phyloP scores from a whole-genome alignment of 192 early-diverging fungal genomes.

The Coemansia sp. region DNA sequence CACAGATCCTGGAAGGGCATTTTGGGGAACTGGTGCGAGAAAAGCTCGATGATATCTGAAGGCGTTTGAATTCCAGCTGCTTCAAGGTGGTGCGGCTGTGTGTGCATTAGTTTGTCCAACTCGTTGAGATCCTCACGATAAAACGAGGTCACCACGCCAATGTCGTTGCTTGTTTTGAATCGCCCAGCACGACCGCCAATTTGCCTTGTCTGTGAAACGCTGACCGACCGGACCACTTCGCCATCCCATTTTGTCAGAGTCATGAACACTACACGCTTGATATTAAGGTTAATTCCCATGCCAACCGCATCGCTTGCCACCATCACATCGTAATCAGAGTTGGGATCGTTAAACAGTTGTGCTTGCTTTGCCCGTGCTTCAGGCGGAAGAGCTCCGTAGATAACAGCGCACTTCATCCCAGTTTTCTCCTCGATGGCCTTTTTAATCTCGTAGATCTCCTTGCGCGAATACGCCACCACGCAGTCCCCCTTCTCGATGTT shows the following conservation, averaged over 20 bases:
- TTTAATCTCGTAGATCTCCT: slow-evolving; percentile 77
- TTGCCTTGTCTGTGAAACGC: slow-evolving; percentile 82
- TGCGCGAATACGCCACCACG: slow-evolving; percentile 85
- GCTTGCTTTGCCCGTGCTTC: slow-evolving; percentile 90
- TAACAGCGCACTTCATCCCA: slow-evolving; percentile 78
- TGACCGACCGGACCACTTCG: slow-evolving; percentile 47
- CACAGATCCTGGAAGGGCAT: slow-evolving; percentile 63
- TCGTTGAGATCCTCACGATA: slow-evolving; percentile 14
- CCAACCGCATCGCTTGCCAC: slow-evolving; percentile 96
- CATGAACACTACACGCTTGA: slow-evolving; percentile 86
- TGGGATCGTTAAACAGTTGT: slow-evolving; percentile 82
- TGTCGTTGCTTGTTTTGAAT: slow-evolving; percentile 66
- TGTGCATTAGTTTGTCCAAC: slow-evolving; percentile 22
- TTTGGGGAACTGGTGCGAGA: slow-evolving; percentile 67
- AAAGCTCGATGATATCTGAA: slow-evolving; percentile 73
- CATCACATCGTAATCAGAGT: slow-evolving; percentile 73
- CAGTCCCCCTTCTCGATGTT: slow-evolving; percentile 79
- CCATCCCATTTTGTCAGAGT: slow-evolving; percentile 82
- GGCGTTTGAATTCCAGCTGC: slow-evolving; percentile 74
- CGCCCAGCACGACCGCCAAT: slow-evolving; percentile 92
- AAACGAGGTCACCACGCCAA: slow-evolving; percentile 71
- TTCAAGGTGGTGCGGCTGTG: slow-evolving; percentile 32
- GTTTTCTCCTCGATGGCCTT: slow-evolving; percentile 72
- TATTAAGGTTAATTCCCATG: slow-evolving; percentile 97
- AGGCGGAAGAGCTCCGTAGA: slow-evolving; percentile 92